Percentiles rank a stretch among this genome's conserved stretches.
Evolutionary conservation across 2,329 filamentous ascomycete genomes (phyloP).

Genomic region (Penicillium glabrum): DNA sequence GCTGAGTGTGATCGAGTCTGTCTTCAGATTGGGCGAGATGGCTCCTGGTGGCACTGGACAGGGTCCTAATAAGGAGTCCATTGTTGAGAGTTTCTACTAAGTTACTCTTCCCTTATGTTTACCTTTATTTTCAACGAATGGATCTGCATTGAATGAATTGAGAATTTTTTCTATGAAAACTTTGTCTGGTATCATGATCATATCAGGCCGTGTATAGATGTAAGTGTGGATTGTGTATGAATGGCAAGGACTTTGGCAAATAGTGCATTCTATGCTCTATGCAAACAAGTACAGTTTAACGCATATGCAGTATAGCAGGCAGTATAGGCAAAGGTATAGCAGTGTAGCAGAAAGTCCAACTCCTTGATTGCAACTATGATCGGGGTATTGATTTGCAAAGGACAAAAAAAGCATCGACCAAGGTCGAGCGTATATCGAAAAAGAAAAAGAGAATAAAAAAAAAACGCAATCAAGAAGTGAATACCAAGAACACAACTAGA

Average conservation of each 20-base stretch:
- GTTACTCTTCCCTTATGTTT: not conserved
- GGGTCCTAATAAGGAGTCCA: constrained; percentile 80
- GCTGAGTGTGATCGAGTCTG: constrained; percentile 91
- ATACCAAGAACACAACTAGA: not conserved
- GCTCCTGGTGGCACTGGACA: constrained; percentile 61
- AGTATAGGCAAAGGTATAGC: not conserved
- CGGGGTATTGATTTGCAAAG: constrained; percentile 21
- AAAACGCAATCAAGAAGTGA: not conserved
- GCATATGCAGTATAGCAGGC: not conserved
- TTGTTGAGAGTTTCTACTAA: constrained; percentile 99
- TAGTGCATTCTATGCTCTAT: not conserved
- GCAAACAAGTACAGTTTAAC: not conserved
- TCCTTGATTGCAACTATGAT: constrained; percentile 16
- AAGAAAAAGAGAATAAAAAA: constrained; percentile 4
- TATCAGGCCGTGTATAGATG: too few relatives aligned
- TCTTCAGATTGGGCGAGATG: constrained; percentile 92
- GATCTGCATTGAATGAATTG: not conserved
- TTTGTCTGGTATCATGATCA: constrained; percentile 6
- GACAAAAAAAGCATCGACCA: constrained; percentile 7
- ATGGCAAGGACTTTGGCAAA: too few relatives aligned
- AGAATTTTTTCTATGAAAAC: not conserved
- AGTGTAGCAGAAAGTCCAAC: constrained; percentile 6
- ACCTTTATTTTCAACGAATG: too few relatives aligned
- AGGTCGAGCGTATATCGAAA: constrained; percentile 1
- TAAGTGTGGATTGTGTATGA: too few relatives aligned